These are phyloP conservation scores for Eragrostis curvula DNA, from an alignment of 176 grass and related monocot species.

Conservation along the genomic window DNA sequence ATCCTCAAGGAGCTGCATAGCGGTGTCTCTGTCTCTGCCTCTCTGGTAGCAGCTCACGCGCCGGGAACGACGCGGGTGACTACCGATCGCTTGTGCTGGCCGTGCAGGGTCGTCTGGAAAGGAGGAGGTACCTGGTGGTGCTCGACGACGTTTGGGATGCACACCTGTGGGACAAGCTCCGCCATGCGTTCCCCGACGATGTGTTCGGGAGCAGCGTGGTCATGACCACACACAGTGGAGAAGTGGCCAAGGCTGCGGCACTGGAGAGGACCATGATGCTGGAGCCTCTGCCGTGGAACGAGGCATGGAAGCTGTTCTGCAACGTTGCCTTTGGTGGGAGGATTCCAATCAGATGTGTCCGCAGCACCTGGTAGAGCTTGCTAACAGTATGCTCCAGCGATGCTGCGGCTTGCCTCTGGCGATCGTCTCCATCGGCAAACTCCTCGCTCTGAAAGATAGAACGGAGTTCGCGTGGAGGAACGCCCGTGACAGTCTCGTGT, in stretches of 20 bases:
- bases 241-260: not conserved
- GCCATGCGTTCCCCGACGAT: not conserved
- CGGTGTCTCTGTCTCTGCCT: no score
- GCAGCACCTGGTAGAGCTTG: not conserved
- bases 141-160: slow-evolving; percentile 18
- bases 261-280: not conserved
- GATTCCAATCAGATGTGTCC: not conserved
- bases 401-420: slow-evolving; percentile 34
- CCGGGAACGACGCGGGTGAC: not conserved
- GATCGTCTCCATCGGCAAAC: slow-evolving; percentile 25
- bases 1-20: not conserved
- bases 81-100: not conserved
- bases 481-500: not conserved
- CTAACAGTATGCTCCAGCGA: not conserved
- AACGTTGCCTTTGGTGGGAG: not conserved
- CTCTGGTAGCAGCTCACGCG: no score
- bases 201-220: not conserved
- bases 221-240: not conserved
- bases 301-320: not conserved
- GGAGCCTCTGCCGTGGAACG: not conserved
- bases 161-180: not conserved
- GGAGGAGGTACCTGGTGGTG: not conserved
- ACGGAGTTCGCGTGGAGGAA: slow-evolving; percentile 14
- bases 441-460: not conserved
- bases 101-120: not conserved